phyloP scores from a whole-genome alignment of 768 basidiomycete species.

The Xanthoconium purpureum region DNA sequence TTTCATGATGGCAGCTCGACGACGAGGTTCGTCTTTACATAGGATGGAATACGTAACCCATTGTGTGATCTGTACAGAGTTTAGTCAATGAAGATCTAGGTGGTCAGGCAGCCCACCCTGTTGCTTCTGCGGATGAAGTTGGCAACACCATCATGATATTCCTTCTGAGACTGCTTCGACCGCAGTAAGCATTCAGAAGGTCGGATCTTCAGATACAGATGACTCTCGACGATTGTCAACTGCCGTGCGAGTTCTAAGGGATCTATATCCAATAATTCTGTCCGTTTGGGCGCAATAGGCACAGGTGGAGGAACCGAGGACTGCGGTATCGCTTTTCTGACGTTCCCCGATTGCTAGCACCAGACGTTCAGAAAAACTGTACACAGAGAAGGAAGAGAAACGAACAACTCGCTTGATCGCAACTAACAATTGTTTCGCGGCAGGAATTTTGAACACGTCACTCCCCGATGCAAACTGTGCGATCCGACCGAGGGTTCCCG shows the following conservation, averaged over 20 bases:
- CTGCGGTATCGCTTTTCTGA: constrained; percentile 34
- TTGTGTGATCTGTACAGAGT: constrained; percentile 43
- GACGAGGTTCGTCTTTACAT: constrained; percentile 54
- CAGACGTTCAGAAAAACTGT: neutral
- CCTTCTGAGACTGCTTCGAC: constrained; percentile 45
- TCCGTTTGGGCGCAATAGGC: constrained; percentile 45
- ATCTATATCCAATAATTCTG: constrained; percentile 59
- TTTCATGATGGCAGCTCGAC: constrained; percentile 58
- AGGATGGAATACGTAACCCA: constrained; percentile 61
- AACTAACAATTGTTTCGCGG: constrained; percentile 48
- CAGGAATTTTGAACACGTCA: constrained; percentile 38
- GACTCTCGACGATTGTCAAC: constrained; percentile 62
- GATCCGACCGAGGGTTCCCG: constrained; percentile 50
- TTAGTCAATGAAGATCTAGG: neutral
- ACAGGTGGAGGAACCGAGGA: constrained; percentile 43
- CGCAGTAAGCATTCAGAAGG: constrained; percentile 60
- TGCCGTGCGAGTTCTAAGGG: constrained; percentile 66
- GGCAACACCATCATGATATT: constrained; percentile 50
- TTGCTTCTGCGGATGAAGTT: constrained; percentile 59
- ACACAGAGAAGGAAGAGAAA: constrained; percentile 1
- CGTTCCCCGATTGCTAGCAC: constrained; percentile 32
- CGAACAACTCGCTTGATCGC: constrained; percentile 52
- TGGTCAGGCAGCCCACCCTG: constrained; percentile 32
- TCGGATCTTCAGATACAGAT: constrained; percentile 55
- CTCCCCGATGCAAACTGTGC: constrained; percentile 48